Evolutionary conservation across 2,329 filamentous ascomycete genomes (phyloP).

Genomic region (Diaporthe sp.): DNA sequence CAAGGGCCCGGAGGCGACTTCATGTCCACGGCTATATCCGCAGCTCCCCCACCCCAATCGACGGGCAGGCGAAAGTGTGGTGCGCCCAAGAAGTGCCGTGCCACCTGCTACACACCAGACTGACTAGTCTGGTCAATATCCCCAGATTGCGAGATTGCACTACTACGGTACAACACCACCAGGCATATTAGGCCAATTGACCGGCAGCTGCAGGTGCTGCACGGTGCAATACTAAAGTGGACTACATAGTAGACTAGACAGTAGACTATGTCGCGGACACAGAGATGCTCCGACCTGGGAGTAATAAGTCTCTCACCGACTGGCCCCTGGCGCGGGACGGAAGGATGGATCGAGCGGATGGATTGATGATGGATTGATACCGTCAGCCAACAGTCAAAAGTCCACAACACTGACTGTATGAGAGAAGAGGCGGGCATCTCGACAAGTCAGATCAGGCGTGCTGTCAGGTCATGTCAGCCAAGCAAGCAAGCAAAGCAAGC

Average conservation of each 20-base stretch:
- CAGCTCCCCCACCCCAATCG: background rate
- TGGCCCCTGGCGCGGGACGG: background rate
- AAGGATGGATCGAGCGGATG: background rate
- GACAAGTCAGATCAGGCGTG: background rate
- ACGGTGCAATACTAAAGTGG: background rate
- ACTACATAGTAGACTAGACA: background rate
- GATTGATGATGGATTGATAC: background rate
- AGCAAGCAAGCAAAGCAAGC: background rate
- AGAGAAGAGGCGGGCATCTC: background rate
- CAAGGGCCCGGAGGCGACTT: background rate
- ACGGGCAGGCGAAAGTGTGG: background rate
- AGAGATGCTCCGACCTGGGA: background rate
- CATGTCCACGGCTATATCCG: conserved; percentile 21
- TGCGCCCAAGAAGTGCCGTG: conserved; percentile 20
- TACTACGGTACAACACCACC: conserved; percentile 3
- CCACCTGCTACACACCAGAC: conserved; percentile 7
- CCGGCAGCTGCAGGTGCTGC: conserved; percentile 11
- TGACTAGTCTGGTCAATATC: conserved; percentile 8
- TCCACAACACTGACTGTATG: background rate
- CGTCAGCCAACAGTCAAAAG: conserved; percentile 6
- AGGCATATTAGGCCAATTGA: background rate
- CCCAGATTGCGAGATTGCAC: background rate
- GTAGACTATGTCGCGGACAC: background rate
- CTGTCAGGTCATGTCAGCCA: conserved; percentile 26
- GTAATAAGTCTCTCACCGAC: background rate